A percentile compares a stretch with the other conserved stretches of the same genome.
Evolutionary conservation across 768 basidiomycete species (phyloP).

Genomic region (Cystofilobasidium capitatum): DNA sequence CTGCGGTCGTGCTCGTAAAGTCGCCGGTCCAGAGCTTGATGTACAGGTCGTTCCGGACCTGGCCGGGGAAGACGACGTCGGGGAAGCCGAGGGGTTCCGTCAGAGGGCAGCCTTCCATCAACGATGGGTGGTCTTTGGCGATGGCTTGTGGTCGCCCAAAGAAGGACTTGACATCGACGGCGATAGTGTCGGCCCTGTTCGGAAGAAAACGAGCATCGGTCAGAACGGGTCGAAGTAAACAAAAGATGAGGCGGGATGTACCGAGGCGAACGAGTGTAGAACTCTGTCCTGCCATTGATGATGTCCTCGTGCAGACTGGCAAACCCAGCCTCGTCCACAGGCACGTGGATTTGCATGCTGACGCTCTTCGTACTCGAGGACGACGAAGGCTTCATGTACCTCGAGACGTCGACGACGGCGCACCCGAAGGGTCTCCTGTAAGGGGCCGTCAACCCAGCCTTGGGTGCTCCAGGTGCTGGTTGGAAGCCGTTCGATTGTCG

Average conservation of each 20-base stretch:
- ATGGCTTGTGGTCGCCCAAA: conserved; percentile 69
- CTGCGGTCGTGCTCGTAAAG: conserved; percentile 51
- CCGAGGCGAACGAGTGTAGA: conserved; percentile 75
- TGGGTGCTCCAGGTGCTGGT: neutral
- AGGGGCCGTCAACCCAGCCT: neutral
- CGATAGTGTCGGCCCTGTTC: conserved; percentile 73
- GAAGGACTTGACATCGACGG: conserved; percentile 75
- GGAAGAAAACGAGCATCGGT: neutral
- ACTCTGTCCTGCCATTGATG: conserved; percentile 63
- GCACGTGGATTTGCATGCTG: conserved; percentile 77
- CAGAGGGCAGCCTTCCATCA: conserved; percentile 69
- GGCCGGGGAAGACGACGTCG: conserved; percentile 88
- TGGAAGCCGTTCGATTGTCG: no score
- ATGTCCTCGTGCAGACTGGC: conserved; percentile 94
- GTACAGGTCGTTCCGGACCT: conserved; percentile 87
- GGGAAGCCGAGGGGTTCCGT: conserved; percentile 86
- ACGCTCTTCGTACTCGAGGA: conserved; percentile 61
- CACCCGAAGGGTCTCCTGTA: conserved; percentile 91
- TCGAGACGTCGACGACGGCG: conserved; percentile 76
- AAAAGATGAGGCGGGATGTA: conserved; percentile 35
- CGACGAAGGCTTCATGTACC: conserved; percentile 54
- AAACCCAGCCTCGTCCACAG: conserved; percentile 72
- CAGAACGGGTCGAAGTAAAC: neutral
- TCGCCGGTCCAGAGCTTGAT: conserved; percentile 81
- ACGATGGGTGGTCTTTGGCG: conserved; percentile 69